A percentile compares a stretch with the other conserved stretches of the same genome.
phyloP scores from a whole-genome alignment of 1,284 basidiomycete genomes.

The Cryptococcus depauperatus region DNA sequence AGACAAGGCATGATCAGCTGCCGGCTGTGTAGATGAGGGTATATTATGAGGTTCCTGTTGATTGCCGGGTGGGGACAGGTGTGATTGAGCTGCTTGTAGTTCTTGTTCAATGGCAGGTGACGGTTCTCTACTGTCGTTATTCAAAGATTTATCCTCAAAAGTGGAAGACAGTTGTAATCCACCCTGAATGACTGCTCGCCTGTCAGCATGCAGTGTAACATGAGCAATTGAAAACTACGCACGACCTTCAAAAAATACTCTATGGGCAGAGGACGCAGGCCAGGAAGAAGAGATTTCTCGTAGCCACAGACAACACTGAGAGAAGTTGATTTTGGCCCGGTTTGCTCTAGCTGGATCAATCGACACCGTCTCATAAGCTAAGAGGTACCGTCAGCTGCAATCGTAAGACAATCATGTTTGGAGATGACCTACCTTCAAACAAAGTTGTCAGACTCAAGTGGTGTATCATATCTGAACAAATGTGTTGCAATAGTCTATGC shows the following conservation, averaged over 20 bases:
- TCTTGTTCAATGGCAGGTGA: conserved; percentile 8
- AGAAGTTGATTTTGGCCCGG: conserved; percentile 33
- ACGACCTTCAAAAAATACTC: conserved; percentile 41
- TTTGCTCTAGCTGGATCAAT: conserved; percentile 19
- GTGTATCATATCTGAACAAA: conserved; percentile 39
- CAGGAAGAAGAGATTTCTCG: conserved; percentile 34
- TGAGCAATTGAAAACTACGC: conserved; percentile 9
- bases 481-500: conserved; percentile 26
- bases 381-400: neutral
- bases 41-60: neutral
- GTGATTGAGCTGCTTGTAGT: conserved; percentile 18
- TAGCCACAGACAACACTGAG: conserved; percentile 40
- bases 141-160: neutral
- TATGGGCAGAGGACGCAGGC: conserved; percentile 38
- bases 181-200: conserved; percentile 29
- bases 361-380: conserved; percentile 20
- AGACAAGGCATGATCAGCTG: conserved; percentile 1
- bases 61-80: conserved; percentile 10
- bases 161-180: conserved; percentile 21
- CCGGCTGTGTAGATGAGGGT: neutral
- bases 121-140: neutral
- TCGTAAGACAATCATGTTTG: neutral
- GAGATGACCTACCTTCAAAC: conserved; percentile 27
- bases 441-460: conserved; percentile 36
- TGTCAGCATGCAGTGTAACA: neutral